Evolutionary conservation across 2,329 filamentous ascomycete species (phyloP), one percentile per base, ranked within the genome.

Genomic region (Arthroderma uncinatum): DNA sequence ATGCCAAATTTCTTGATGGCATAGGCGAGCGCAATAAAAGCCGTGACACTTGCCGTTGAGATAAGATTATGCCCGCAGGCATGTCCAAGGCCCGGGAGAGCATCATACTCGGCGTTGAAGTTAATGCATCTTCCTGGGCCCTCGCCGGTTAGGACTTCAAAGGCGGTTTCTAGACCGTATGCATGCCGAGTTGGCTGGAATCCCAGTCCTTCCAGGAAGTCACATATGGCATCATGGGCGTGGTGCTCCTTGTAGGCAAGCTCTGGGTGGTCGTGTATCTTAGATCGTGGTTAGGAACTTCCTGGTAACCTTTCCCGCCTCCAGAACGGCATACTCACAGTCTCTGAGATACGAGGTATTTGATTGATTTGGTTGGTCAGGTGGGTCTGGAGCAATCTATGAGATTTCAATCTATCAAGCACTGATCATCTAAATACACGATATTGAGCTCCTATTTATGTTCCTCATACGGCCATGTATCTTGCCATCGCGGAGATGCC

Each of bases 81-180:
- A 61, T 74, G 71, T 2, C 71, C 72, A 9, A 74, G 71, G 0
- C 58, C 68, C 1, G 70, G 71, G 2, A 74, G 63, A 1, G 72
- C 71, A 59, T 74, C 71, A 62, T 81, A 73, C 63, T 74, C 72
- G 1, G 69, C 70, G 57, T 72, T 72, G 64, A 72, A 73, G 16
- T 58, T 58, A 36, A 58, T 33, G 19, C 37, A 33, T n/a, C 56
- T 23, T 30, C 36, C 56, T 19, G 34, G 47, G 2, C 14, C 21
- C n/a, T 28, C 28, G 36, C 56, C 56, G 28, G 25, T 54, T 16
- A 36, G 47, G 28, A 55, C 57, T 36, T 60, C 59, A 60, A 82
- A 82, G 1, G 78, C 72, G 0, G 80, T 82, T 7, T 73, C 68
- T 0, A 82, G 61, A 2, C 76, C 79, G 62, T 79, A 79, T 0